These are phyloP conservation scores for Cladophialophora carrionii DNA, from an alignment of 2,329 filamentous ascomycete species.

Conservation along the genomic window DNA sequence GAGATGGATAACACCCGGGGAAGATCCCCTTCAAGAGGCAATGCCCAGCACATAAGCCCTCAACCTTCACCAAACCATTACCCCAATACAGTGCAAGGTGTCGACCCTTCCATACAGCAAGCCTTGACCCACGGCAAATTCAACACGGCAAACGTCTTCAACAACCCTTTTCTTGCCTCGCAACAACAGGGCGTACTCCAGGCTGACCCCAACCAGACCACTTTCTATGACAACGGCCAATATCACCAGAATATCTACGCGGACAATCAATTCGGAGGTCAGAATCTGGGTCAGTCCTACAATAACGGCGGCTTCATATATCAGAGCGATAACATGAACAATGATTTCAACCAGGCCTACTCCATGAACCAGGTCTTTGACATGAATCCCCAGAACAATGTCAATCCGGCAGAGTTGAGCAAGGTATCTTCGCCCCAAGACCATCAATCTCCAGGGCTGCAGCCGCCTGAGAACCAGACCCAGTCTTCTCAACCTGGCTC, in stretches of 20 bases:
- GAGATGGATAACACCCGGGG: conserved; percentile 41
- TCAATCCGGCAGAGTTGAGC: conserved; percentile 54
- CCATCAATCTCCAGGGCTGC: conserved; percentile 61
- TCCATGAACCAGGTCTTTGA: conserved; percentile 41
- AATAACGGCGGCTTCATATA: conserved; percentile 38
- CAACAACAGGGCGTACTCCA: conserved; percentile 37
- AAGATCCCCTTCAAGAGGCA: conserved; percentile 44
- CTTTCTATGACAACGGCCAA: conserved; percentile 38
- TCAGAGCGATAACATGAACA: conserved; percentile 45
- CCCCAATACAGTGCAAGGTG: conserved; percentile 43
- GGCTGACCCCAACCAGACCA: conserved; percentile 19
- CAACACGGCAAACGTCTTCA: conserved; percentile 37
- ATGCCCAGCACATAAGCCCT: conserved; percentile 50
- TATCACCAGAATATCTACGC: conserved; percentile 35
- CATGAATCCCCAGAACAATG: conserved; percentile 42
- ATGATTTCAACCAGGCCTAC: conserved; percentile 40
- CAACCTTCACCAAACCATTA: conserved; percentile 48
- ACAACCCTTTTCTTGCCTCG: conserved; percentile 45
- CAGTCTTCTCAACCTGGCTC: conserved; percentile 56
- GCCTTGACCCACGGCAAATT: conserved; percentile 45
- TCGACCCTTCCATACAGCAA: conserved; percentile 46
- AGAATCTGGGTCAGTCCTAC: conserved; percentile 40
- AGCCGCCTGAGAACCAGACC: conserved; percentile 58
- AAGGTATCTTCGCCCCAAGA: conserved; percentile 54
- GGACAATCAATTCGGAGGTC: conserved; percentile 44